Conservation (phyloP, 768 basidiomycete species). For the Cantharellus cinnabarinus region DNA sequence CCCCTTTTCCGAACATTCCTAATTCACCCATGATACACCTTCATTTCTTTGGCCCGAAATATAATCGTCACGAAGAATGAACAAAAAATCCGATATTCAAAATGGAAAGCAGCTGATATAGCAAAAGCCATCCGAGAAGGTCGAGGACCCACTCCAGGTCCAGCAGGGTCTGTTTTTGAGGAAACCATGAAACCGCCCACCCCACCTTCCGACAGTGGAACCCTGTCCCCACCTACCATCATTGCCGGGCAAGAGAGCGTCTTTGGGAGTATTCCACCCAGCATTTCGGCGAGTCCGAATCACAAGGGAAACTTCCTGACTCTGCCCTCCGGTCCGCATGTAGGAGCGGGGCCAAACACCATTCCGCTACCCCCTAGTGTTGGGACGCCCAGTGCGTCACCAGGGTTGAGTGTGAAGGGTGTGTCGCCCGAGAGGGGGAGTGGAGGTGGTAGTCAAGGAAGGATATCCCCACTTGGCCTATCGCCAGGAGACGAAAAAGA, state of each 20-base stretch:
- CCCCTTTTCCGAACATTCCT: background rate
- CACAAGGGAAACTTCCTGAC: background rate
- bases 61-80: constrained; percentile 31
- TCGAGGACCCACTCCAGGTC: constrained; percentile 58
- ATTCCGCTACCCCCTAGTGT: background rate
- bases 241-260: background rate
- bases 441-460: background rate
- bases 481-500: background rate
- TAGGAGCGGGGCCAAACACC: background rate
- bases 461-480: background rate
- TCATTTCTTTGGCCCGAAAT: background rate
- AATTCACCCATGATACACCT: background rate
- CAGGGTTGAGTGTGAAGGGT: background rate
- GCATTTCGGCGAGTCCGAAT: background rate
- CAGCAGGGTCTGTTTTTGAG: constrained; percentile 20
- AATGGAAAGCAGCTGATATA: constrained; percentile 96
- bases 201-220: background rate
- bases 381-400: background rate
- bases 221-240: background rate
- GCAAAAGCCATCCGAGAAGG: constrained; percentile 92
- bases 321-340: background rate
- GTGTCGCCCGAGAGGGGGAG: background rate
- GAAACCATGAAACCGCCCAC: background rate
- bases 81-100: constrained; percentile 80
- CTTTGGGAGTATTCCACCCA: background rate